Conservation (phyloP, 2,329 filamentous ascomycete species). For the Nothomitra cinnamomea region DNA sequence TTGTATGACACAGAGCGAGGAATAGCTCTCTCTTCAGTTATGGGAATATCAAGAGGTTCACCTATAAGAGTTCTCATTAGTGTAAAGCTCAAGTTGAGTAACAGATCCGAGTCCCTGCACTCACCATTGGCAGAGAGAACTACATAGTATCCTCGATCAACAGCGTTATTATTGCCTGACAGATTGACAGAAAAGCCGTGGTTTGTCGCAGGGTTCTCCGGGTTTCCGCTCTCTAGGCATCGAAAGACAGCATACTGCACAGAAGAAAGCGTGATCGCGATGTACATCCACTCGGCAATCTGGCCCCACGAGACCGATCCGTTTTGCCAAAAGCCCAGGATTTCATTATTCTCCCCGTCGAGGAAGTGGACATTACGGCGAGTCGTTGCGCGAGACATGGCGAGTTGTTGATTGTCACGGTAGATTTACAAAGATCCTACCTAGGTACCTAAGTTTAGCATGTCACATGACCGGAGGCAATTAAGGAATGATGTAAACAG, state of each 20-base stretch:
- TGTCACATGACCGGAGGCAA: background rate
- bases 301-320: constrained; percentile 1
- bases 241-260: background rate
- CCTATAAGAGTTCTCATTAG: constrained; percentile 1
- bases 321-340: constrained; percentile 2
- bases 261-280: background rate
- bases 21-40: constrained; percentile 3
- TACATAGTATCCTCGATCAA: background rate
- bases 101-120: background rate
- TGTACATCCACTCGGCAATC: constrained; percentile 2
- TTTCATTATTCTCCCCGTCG: background rate
- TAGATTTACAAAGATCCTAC: background rate
- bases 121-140: constrained; percentile 3
- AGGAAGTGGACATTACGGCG: constrained; percentile 2
- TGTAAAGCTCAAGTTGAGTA: constrained; percentile 1
- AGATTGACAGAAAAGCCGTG: background rate
- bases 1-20: background rate
- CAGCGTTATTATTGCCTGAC: background rate
- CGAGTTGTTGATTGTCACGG: background rate
- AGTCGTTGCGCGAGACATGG: background rate
- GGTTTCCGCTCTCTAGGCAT: too few species aligned
- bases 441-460: background rate
- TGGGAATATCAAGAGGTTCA: background rate
- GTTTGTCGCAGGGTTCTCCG: background rate
- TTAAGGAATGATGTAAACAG: background rate